A percentile compares a stretch with the other conserved stretches of the same genome.
Evolutionary conservation across 305 asterid species (phyloP).

Genomic region (Plantago lanceolata): DNA sequence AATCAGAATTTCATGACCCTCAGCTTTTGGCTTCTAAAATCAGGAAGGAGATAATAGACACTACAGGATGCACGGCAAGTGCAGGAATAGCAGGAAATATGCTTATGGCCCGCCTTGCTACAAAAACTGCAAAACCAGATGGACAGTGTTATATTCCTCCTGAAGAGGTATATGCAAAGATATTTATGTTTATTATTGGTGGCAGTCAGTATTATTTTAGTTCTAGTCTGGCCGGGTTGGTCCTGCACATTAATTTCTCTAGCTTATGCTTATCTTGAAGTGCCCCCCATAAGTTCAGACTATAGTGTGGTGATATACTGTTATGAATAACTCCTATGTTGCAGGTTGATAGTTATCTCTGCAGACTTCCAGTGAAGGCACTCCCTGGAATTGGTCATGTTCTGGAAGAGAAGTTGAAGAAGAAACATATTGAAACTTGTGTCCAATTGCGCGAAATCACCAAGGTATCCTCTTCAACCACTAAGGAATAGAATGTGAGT

Average conservation of each 20-base stretch:
- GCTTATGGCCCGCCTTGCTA: conserved; percentile 97
- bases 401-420: conserved; percentile 73
- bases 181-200: background rate
- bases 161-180: conserved; percentile 46
- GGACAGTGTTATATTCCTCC: conserved; percentile 78
- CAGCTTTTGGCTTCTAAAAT: conserved; percentile 61
- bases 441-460: conserved; percentile 58
- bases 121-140: conserved; percentile 87
- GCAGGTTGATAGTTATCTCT: conserved; percentile 71
- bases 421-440: conserved; percentile 59
- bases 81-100: conserved; percentile 91
- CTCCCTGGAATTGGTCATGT: conserved; percentile 94
- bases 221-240: background rate
- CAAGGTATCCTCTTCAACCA: conserved; percentile 42
- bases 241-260: background rate
- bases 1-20: conserved; percentile 64
- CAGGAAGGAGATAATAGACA: conserved; percentile 62
- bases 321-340: conserved; percentile 23
- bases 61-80: conserved; percentile 91
- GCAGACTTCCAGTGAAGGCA: conserved; percentile 80
- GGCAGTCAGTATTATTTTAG: background rate
- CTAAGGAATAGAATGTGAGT: conserved; percentile 3
- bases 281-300: background rate
- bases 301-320: background rate
- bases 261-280: too few relatives aligned